Evolutionary conservation across 768 basidiomycete genomes (phyloP).

Genomic region (Psilocybe cubensis): DNA sequence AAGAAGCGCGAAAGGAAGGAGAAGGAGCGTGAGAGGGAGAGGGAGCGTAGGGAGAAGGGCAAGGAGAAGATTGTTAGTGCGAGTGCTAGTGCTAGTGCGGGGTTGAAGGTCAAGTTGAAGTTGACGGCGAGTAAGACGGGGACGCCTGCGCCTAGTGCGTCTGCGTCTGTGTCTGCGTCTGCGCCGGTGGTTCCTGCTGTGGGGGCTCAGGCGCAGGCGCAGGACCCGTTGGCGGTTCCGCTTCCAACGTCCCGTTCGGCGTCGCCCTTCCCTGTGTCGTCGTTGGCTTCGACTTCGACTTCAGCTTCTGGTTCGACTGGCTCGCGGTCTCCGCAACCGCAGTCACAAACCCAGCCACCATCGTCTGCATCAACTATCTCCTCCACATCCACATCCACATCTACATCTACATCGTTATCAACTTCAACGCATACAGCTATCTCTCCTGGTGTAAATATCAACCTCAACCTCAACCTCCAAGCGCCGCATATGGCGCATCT

Average conservation of each 20-base stretch:
- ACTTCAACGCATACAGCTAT: background rate
- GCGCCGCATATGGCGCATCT: conserved; percentile 5
- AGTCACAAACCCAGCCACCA: background rate
- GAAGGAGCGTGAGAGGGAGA: conserved; percentile 23
- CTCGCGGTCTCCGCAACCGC: background rate
- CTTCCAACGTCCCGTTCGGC: conserved; percentile 26
- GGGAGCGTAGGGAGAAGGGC: conserved; percentile 19
- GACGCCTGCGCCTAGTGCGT: background rate
- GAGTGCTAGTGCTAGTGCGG: too few species aligned
- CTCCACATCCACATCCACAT: conserved; percentile 10
- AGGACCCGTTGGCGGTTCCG: conserved; percentile 23
- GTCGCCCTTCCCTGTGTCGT: conserved; percentile 19
- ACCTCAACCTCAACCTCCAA: background rate
- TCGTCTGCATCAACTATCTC: too few species aligned
- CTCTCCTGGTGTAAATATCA: conserved; percentile 1
- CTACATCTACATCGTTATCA: conserved; percentile 4
- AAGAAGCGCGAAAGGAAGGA: conserved; percentile 26
- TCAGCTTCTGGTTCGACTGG: conserved; percentile 3
- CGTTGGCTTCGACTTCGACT: background rate
- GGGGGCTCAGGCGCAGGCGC: background rate
- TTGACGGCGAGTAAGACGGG: background rate
- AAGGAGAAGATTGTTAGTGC: too few species aligned
- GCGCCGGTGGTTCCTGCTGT: background rate
- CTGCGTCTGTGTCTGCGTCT: background rate
- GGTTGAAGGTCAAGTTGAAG: conserved; percentile 30